Conservation (phyloP, 305 asterid genomes). For the Rubia tinctorum region DNA sequence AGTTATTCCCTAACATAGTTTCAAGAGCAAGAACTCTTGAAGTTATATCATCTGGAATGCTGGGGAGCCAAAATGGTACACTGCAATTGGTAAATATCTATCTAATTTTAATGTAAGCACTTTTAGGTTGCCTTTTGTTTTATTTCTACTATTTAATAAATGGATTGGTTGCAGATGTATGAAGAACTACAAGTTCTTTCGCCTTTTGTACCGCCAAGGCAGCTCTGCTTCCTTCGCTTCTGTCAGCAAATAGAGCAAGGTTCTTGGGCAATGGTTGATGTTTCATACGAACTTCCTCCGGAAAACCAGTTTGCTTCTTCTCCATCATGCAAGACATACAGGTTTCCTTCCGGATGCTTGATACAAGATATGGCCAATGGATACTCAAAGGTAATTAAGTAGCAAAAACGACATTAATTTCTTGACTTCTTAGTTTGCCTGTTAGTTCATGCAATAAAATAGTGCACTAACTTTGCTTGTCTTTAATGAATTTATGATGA, state of each 20-base stretch:
- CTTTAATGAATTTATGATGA: not conserved
- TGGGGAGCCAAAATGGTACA: constrained; percentile 66
- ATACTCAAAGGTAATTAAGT: constrained; percentile 67
- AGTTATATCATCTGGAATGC: constrained; percentile 69
- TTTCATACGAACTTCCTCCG: constrained; percentile 69
- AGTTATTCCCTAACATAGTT: constrained; percentile 81
- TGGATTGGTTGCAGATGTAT: constrained; percentile 57
- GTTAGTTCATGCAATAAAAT: not conserved
- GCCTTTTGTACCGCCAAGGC: constrained; percentile 71
- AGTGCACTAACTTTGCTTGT: not conserved
- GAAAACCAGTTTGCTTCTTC: constrained; percentile 53
- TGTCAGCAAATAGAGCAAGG: constrained; percentile 86
- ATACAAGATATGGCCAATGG: constrained; percentile 99
- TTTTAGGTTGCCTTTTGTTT: not conserved
- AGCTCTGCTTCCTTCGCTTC: constrained; percentile 61
- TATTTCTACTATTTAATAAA: not conserved
- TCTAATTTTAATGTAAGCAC: not conserved
- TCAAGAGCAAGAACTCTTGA: constrained; percentile 76
- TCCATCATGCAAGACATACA: constrained; percentile 40
- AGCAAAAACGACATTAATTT: not conserved
- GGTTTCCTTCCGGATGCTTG: constrained; percentile 93
- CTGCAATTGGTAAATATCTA: constrained; percentile 64
- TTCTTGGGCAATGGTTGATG: constrained; percentile 82
- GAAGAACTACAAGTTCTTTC: constrained; percentile 85
- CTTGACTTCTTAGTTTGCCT: not conserved